phyloP scores from a whole-genome alignment of 352 stramenopile species.

The Aphanomyces cochlioides region DNA sequence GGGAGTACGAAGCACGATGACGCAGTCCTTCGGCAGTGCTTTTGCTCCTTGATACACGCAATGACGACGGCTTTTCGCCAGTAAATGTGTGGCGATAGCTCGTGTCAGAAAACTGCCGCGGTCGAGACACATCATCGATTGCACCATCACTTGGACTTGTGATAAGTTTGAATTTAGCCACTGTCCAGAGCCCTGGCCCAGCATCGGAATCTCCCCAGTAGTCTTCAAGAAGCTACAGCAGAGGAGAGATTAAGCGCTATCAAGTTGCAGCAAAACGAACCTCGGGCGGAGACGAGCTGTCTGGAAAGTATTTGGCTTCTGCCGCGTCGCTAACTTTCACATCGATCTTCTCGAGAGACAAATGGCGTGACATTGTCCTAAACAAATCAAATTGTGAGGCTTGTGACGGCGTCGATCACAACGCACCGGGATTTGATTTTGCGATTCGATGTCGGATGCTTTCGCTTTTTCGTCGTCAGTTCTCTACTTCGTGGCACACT shows the following conservation, averaged over 20 bases:
- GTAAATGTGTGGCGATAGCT: constrained; percentile 21
- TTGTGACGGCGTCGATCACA: constrained; percentile 48
- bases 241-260: neutral
- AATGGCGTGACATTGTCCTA: constrained; percentile 4
- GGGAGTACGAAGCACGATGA: neutral
- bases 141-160: constrained; percentile 42
- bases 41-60: constrained; percentile 58
- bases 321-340: neutral
- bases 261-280: neutral
- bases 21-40: constrained; percentile 44
- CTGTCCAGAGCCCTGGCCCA: constrained; percentile 52
- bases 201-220: constrained; percentile 65
- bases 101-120: constrained; percentile 23
- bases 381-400: constrained; percentile 47
- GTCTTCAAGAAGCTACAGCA: constrained; percentile 37
- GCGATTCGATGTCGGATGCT: constrained; percentile 55
- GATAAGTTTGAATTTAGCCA: constrained; percentile 44
- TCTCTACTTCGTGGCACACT: constrained; percentile 47
- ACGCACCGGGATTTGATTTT: constrained; percentile 35
- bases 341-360: neutral
- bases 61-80: constrained; percentile 29
- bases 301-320: constrained; percentile 12
- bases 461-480: constrained; percentile 56
- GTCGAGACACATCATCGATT: constrained; percentile 28
- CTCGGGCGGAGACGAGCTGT: neutral